Evolutionary conservation across 192 early-diverging fungal species (phyloP).

Genomic region (Umbelopsis isabellina): DNA sequence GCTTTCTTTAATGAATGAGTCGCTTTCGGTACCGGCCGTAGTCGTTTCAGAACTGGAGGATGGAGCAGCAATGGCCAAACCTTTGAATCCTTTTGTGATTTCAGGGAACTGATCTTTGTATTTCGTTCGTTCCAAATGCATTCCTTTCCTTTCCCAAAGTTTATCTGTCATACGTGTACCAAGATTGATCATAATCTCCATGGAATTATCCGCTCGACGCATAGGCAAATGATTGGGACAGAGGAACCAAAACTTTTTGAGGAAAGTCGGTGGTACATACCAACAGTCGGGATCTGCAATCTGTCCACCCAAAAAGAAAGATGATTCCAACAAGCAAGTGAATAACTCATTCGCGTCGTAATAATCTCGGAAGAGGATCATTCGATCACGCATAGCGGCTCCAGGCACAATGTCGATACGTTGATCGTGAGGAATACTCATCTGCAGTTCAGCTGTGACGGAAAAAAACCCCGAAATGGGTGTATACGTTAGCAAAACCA

Average conservation of each 20-base stretch:
- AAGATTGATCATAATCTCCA: slow-evolving; percentile 23
- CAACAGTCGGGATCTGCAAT: slow-evolving; percentile 34
- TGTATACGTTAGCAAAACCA: background rate
- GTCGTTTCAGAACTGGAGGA: slow-evolving; percentile 13
- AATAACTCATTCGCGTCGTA: slow-evolving; percentile 39
- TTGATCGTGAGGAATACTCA: slow-evolving; percentile 33
- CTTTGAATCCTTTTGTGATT: slow-evolving; percentile 14
- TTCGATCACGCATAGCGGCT: slow-evolving; percentile 36
- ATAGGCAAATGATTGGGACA: slow-evolving; percentile 31
- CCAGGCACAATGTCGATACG: slow-evolving; percentile 37
- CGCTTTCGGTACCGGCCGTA: slow-evolving; percentile 21
- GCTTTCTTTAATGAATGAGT: slow-evolving; percentile 13
- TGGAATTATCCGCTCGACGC: slow-evolving; percentile 28
- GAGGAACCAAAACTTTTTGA: slow-evolving; percentile 35
- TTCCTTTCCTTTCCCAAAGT: slow-evolving; percentile 29
- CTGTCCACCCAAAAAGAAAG: slow-evolving; percentile 34
- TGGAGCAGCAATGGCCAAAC: slow-evolving; percentile 6
- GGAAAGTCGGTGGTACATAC: slow-evolving; percentile 34
- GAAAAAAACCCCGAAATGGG: background rate
- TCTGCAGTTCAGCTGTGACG: slow-evolving; percentile 35
- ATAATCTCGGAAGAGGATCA: slow-evolving; percentile 37
- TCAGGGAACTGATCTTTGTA: slow-evolving; percentile 30
- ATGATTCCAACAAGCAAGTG: slow-evolving; percentile 15
- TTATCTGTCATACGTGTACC: slow-evolving; percentile 26
- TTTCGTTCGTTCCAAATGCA: slow-evolving; percentile 32